phyloP scores from a whole-genome alignment of 805 yeast genomes.

The Vanderwaltozyma tropicalis region DNA sequence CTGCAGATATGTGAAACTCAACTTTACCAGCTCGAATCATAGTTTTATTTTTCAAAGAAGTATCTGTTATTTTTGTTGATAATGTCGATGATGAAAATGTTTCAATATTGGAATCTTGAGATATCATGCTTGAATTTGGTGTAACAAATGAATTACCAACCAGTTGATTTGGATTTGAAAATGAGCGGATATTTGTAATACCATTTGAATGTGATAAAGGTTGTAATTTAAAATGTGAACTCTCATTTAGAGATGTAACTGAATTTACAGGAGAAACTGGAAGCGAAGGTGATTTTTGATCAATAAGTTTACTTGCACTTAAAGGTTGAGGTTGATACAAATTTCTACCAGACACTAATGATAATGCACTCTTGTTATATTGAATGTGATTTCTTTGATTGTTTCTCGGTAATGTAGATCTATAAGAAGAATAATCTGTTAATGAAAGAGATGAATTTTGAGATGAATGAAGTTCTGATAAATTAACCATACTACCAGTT shows the following conservation, averaged over 20 bases:
- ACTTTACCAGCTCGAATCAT: conserved; percentile 5
- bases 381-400: too few species aligned
- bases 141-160: background rate
- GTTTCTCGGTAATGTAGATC: background rate
- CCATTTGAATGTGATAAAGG: background rate
- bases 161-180: background rate
- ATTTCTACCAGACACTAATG: too few species aligned
- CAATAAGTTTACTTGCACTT: too few species aligned
- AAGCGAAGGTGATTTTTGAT: background rate
- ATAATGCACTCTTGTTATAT: too few species aligned
- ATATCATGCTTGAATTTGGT: background rate
- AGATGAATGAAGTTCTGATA: background rate
- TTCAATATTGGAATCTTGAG: too few species aligned
- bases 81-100: too few species aligned
- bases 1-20: conserved; percentile 10
- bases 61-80: background rate
- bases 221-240: background rate
- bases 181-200: background rate
- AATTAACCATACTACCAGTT: background rate
- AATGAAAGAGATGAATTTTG: background rate
- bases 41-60: background rate
- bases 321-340: too few species aligned
- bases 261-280: background rate
- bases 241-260: background rate
- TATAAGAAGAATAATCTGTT: background rate